Evolutionary conservation across 108 stramenopile genomes (phyloP), one percentile per base, ranked within the genome.

Genomic region (Poteriospumella lacustris): DNA sequence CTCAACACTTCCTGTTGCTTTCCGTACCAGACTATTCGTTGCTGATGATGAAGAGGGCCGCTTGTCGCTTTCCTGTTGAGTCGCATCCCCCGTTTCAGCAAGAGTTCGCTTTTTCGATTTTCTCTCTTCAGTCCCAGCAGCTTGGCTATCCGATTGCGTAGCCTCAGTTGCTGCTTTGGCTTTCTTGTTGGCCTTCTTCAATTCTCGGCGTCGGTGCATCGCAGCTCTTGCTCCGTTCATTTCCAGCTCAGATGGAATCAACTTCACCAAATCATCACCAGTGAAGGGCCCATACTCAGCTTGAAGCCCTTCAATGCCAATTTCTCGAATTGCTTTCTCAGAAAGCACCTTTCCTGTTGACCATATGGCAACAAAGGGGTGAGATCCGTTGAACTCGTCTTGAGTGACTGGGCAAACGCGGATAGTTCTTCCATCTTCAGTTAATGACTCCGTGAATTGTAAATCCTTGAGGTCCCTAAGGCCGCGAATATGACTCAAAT

Each of bases 301-400:
- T 82, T 84, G 84, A 39, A 84, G 59, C n/a, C 80, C 76, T 44
- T 59, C 59, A 76, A 76, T 76, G 26, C 84, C 84, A 5, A 86
- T 75, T 47, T 85, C 85, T 42, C 72, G 64, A 15, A 85, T 31
- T 15, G 85, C 84, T 42, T 82, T 82, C 39, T 84, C 84, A 34
- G 82, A 68, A 31, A 86, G 58, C 29, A 86, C 84, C 67, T 82
- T 83, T n/a, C 86, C 86, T 0, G 86, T 85, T 76, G 42, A 72
- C 34, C 81, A 39, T 1, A 86, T 29, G 26, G 80, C 80, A 36
- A 47, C 42, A 69, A 86, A 86, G 28, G 85, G 78, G 38, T 82
- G 62, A 0, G 44, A 42, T 38, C 85, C 86, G 69, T 84, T 82
- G 68, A 86, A 78, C 68, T 85, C 86, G n/a, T 78, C 42, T 3